phyloP scores from a whole-genome alignment of 202 grass and related monocot species.

The Eragrostis tef region DNA sequence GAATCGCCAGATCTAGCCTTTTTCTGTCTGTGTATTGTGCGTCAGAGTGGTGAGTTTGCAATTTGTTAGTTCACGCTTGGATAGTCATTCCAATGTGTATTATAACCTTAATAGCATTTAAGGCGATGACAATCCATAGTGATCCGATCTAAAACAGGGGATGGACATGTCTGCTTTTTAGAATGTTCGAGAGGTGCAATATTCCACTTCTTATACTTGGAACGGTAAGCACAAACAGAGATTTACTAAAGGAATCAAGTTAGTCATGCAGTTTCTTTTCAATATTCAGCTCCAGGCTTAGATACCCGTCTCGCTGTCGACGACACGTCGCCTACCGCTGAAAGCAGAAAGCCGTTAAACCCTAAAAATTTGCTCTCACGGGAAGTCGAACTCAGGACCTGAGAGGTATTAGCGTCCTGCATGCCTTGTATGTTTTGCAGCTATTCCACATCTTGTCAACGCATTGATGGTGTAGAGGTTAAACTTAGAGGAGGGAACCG shows the following conservation, averaged over 20 bases:
- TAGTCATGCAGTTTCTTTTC: too few relatives aligned
- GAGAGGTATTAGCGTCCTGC: too few relatives aligned
- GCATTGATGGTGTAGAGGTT: too few relatives aligned
- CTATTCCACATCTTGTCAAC: too few relatives aligned
- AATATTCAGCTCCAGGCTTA: too few relatives aligned
- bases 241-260: background rate
- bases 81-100: slow-evolving; percentile 19
- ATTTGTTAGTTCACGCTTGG: background rate
- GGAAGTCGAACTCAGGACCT: too few relatives aligned
- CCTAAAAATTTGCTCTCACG: too few relatives aligned
- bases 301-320: too few relatives aligned
- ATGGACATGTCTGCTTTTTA: slow-evolving; percentile 90
- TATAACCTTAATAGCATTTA: background rate
- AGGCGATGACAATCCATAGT: slow-evolving; percentile 33
- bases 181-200: slow-evolving; percentile 65
- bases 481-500: too few relatives aligned
- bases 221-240: slow-evolving; percentile 54
- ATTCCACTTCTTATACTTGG: slow-evolving; percentile 68
- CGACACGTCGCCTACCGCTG: too few relatives aligned
- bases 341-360: too few relatives aligned
- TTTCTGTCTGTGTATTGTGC: slow-evolving; percentile 90
- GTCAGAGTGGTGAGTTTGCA: slow-evolving; percentile 76
- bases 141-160: slow-evolving; percentile 59
- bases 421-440: too few relatives aligned
- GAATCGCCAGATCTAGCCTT: slow-evolving; percentile 77